These are phyloP conservation scores for Kazachstania africana DNA, from an alignment of 805 yeast species.

Conservation along the genomic window DNA sequence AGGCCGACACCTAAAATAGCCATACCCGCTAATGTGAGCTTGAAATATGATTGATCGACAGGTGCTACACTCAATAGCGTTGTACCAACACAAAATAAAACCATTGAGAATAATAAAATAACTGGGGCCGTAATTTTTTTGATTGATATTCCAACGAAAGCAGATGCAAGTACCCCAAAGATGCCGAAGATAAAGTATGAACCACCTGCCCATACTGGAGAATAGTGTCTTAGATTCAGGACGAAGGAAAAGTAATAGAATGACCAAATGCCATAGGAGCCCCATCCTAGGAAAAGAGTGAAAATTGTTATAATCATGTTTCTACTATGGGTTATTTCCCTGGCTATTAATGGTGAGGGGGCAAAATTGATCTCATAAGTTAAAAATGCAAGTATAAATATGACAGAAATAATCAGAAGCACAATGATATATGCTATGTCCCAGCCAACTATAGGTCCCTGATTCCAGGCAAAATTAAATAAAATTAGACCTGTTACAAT, in stretches of 20 bases:
- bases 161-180: slow-evolving; percentile 45
- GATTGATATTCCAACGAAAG: slow-evolving; percentile 38
- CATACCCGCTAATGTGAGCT: slow-evolving; percentile 43
- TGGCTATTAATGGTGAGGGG: slow-evolving; percentile 43
- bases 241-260: slow-evolving; percentile 46
- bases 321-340: slow-evolving; percentile 33
- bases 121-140: slow-evolving; percentile 37
- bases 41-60: slow-evolving; percentile 47
- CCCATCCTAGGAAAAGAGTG: slow-evolving; percentile 58
- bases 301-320: slow-evolving; percentile 36
- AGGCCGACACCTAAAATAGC: slow-evolving; percentile 56
- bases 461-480: slow-evolving; percentile 62
- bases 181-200: slow-evolving; percentile 36
- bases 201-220: slow-evolving; percentile 36
- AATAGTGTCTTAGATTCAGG: slow-evolving; percentile 37
- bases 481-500: slow-evolving; percentile 53
- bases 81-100: slow-evolving; percentile 44
- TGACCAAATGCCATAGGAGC: slow-evolving; percentile 66
- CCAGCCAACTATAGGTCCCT: slow-evolving; percentile 71
- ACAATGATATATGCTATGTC: slow-evolving; percentile 42
- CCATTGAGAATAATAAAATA: slow-evolving; percentile 38
- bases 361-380: slow-evolving; percentile 36
- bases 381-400: slow-evolving; percentile 35
- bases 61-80: slow-evolving; percentile 46
- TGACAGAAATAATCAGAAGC: slow-evolving; percentile 39